Evolutionary conservation across 2,329 filamentous ascomycete genomes (phyloP), one percentile per base, ranked within the genome.

Genomic region (Boeremia exigua): DNA sequence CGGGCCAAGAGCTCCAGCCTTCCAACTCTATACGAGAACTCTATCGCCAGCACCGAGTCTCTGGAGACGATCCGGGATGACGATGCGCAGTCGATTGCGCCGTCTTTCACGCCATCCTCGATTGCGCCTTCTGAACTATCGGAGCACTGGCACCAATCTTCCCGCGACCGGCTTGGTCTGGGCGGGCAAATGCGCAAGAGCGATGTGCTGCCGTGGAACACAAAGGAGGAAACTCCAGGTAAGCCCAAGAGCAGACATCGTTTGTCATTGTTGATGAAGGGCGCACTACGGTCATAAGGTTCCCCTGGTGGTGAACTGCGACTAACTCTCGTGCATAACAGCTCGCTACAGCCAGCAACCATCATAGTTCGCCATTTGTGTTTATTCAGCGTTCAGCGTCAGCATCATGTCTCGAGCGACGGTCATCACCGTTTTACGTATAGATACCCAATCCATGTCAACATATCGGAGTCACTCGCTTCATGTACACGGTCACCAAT

Each of bases 121-220:
- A 62, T 72, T 42, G 69, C 72, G 7, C 72, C 69, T 10, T 75
- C 73, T 12, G 72, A 66, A 19, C 66, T 76, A 45, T 74, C 72
- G 19, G 66, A 66, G 23, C 72, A 72, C 55, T 75, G 72, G 71
- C 70, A 69, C 46, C 67, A 67, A 34, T 70, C 69, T 49, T 63
- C 74, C 23, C 69, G 68, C 23, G 74, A 77, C 57, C 71, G 74
- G 11, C 68, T 76, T 7, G 74, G 74, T 25, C 63, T 77, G 1
- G 74, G 74, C 28, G 67, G 72, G 23, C 65, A 66, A 14, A 61
- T 75, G 49, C 69, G 67, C 19, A 74, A 70, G 61, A 68, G 63
- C 27, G 72, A 71, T 39, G 58, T 60, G 14, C 46, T 69, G 54
- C 73, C 73, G 6, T 76, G 74, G 72, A 73, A 71, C 49, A 50